Evolutionary conservation across 805 yeast genomes (phyloP).

Genomic region (Kregervanrija pseudodelftensis): DNA sequence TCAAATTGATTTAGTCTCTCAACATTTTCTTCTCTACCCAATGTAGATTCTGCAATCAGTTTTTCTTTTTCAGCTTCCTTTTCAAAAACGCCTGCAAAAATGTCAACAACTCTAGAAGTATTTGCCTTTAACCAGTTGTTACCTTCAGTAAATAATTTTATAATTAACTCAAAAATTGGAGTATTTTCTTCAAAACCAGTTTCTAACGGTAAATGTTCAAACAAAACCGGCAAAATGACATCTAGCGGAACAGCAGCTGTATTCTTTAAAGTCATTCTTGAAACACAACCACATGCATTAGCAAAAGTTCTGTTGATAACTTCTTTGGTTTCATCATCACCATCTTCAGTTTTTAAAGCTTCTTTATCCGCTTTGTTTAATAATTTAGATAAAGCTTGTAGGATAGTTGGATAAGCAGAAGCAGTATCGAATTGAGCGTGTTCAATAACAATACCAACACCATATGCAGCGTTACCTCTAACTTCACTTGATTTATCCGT

Average conservation of each 20-base stretch:
- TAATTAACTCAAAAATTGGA: conserved; percentile 76
- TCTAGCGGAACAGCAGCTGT: conserved; percentile 67
- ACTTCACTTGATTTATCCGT: conserved; percentile 79
- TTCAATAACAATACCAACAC: conserved; percentile 74
- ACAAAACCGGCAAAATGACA: conserved; percentile 66
- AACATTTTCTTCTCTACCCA: conserved; percentile 79
- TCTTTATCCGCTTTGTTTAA: conserved; percentile 75
- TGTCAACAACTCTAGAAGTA: conserved; percentile 56
- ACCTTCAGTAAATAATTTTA: conserved; percentile 61
- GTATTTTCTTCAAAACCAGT: conserved; percentile 89
- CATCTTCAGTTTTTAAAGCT: conserved; percentile 49
- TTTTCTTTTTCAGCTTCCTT: conserved; percentile 71
- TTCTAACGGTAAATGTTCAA: conserved; percentile 76
- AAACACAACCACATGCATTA: conserved; percentile 95
- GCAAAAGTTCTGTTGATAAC: conserved; percentile 80
- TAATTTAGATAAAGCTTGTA: conserved; percentile 61
- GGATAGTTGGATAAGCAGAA: conserved; percentile 57
- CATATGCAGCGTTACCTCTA: conserved; percentile 92
- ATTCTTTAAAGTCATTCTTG: conserved; percentile 77
- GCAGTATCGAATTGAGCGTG: conserved; percentile 48
- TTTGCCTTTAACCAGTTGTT: conserved; percentile 46
- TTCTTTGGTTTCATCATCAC: conserved; percentile 73
- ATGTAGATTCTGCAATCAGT: conserved; percentile 63
- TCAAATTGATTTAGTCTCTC: conserved; percentile 77
- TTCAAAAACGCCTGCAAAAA: conserved; percentile 63